A percentile compares a stretch with the other conserved stretches of the same genome.
Conservation (phyloP, 192 early-diverging fungal species). For the Mortierella hygrophila region DNA sequence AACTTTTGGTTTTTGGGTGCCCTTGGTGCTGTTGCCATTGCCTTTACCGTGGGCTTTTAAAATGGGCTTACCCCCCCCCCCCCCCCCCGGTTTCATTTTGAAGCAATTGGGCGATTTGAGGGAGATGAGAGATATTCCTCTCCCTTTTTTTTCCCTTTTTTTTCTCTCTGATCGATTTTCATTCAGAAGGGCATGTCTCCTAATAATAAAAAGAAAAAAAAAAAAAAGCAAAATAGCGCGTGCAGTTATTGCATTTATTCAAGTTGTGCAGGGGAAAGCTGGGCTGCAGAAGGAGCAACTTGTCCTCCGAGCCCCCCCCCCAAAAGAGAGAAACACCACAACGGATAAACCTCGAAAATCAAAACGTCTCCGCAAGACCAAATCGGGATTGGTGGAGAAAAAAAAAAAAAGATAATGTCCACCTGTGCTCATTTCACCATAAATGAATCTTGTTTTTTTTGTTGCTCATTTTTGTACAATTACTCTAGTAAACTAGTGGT, state of each 20-base stretch:
- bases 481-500: not conserved
- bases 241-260: not conserved
- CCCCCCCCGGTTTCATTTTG: no score
- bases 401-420: not conserved
- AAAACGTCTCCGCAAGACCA: not conserved
- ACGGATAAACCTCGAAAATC: not conserved
- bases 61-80: not conserved
- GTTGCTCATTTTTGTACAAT: not conserved
- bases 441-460: not conserved
- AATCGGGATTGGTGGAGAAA: not conserved
- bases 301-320: not conserved
- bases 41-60: conserved; percentile 7
- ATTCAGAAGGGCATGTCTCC: not conserved
- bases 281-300: not conserved
- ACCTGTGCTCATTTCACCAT: not conserved
- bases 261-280: not conserved
- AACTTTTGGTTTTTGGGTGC: conserved; percentile 10
- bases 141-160: not conserved
- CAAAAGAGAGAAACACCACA: not conserved
- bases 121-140: not conserved
- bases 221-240: not conserved
- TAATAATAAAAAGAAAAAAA: not conserved
- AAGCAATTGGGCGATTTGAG: no score
- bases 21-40: conserved; percentile 11
- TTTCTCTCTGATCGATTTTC: not conserved